These are phyloP conservation scores for Pseudozyma hubeiensis DNA, from an alignment of 1,284 basidiomycete species.

Conservation along the genomic window DNA sequence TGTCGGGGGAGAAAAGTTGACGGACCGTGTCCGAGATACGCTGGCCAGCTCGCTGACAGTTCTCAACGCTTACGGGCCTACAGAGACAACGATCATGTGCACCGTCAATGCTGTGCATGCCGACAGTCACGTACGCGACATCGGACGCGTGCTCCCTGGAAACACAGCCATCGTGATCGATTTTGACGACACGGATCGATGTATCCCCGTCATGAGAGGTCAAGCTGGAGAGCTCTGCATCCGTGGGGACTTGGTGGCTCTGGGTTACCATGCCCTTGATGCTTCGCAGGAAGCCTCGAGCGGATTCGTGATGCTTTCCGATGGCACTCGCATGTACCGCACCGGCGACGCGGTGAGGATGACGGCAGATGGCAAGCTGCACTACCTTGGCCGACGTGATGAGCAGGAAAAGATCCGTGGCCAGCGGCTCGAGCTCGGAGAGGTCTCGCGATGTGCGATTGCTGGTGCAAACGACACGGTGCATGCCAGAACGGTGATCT, in stretches of 20 bases:
- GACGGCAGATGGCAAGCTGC: constrained; percentile 73
- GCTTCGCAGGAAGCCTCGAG: constrained; percentile 10
- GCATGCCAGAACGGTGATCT: constrained; percentile 13
- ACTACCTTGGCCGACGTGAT: constrained; percentile 74
- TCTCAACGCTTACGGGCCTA: constrained; percentile 73
- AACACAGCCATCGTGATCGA: constrained; percentile 61
- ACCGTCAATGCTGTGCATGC: constrained; percentile 72
- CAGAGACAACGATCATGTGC: constrained; percentile 74
- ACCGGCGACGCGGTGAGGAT: constrained; percentile 70
- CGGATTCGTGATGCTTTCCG: constrained; percentile 11
- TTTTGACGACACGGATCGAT: constrained; percentile 35
- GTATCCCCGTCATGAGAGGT: constrained; percentile 72
- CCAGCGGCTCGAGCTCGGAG: constrained; percentile 74
- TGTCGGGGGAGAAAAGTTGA: constrained; percentile 74
- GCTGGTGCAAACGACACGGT: constrained; percentile 2
- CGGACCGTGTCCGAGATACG: constrained; percentile 73
- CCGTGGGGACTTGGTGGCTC: constrained; percentile 73
- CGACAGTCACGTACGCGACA: constrained; percentile 71
- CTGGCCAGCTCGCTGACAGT: constrained; percentile 73
- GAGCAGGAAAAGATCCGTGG: constrained; percentile 74
- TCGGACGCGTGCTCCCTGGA: constrained; percentile 71
- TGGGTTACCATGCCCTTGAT: constrained; percentile 71
- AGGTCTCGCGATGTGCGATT: constrained; percentile 69
- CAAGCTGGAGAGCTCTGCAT: constrained; percentile 73
- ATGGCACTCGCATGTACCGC: constrained; percentile 9